Evolutionary conservation across 345 rosid species (phyloP).

Genomic region (Eucalyptus curtisii): DNA sequence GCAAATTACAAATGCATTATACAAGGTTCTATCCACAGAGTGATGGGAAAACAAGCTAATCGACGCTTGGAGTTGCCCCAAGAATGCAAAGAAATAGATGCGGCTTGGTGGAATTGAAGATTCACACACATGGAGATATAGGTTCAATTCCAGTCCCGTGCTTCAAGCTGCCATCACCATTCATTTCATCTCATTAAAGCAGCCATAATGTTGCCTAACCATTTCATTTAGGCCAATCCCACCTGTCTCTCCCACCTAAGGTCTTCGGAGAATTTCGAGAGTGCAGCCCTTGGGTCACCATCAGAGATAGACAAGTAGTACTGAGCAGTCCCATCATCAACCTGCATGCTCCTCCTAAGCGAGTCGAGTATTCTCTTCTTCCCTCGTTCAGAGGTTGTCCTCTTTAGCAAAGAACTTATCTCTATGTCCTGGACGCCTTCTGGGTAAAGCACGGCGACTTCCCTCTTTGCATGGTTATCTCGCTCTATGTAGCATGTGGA

Average conservation of each 20-base stretch:
- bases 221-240: conserved; percentile 4
- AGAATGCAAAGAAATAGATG: background rate
- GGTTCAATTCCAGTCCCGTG: background rate
- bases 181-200: background rate
- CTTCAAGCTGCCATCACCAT: background rate
- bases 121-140: background rate
- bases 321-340: conserved; percentile 74
- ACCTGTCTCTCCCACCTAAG: conserved; percentile 58
- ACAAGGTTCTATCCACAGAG: background rate
- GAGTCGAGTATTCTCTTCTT: conserved; percentile 57
- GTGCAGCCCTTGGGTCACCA: conserved; percentile 71
- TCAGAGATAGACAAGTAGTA: conserved; percentile 72
- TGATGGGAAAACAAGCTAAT: background rate
- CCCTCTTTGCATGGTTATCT: conserved; percentile 61
- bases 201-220: background rate
- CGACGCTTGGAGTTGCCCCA: background rate
- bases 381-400: conserved; percentile 35
- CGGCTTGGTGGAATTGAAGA: background rate
- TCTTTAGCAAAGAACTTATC: conserved; percentile 5
- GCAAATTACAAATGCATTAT: background rate
- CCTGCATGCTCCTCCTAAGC: conserved; percentile 82
- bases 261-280: conserved; percentile 62
- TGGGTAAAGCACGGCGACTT: conserved; percentile 70
- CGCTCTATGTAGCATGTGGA: conserved; percentile 76
- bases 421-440: conserved; percentile 42